Evolutionary conservation across 495 filamentous ascomycete genomes (phyloP), one percentile per base, ranked within the genome.

Genomic region (Clohesyomyces aquaticus): DNA sequence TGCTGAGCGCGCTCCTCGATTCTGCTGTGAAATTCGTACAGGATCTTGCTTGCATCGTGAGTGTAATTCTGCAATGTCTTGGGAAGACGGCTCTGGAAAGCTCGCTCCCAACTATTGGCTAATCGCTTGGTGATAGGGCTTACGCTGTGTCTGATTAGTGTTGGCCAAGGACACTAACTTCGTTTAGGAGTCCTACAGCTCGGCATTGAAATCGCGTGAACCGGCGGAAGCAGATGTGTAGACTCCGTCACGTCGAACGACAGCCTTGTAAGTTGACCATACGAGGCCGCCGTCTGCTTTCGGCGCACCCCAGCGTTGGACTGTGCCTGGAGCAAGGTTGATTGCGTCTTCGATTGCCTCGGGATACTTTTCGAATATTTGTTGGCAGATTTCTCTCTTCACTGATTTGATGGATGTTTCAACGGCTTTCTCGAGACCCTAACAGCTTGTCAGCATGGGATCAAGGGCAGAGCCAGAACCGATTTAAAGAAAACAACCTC

Each of bases 181-280:
- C 14, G 42, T 41, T 32, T 22, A 18, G 29, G 18, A 45, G 2
- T 62, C 67, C 59, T 56, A 75, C 73, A 78, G 70, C 70, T 79
- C 72, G 28, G 69, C 67, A 43, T 86, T 86, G 68, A 84, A 81
- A 54, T 85, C 79, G 23, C 73, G 72, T n/a, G 46, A 55, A 8
- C 69, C 72, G 50, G 67, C 60, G 42, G 12, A 42, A 47, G 45
- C 42, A 56, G 63, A 73, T 6, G 63, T 59, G 60, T 75, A 80
- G 22, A 75, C 76, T 49, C 82, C 82, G 38, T 80, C 61, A 19
- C 86, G 77, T 55, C 80, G 76, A 68, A 80, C 82, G 4, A 79
- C 78, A n/a, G 87, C 87, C 71, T 82, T 85, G 65, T 88, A 90
- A 0, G 87, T 87, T 1, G 74, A 23, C 78, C 78, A 88, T 29